phyloP scores from a whole-genome alignment of 495 filamentous ascomycete species.

The Aspergillus nidulans region DNA sequence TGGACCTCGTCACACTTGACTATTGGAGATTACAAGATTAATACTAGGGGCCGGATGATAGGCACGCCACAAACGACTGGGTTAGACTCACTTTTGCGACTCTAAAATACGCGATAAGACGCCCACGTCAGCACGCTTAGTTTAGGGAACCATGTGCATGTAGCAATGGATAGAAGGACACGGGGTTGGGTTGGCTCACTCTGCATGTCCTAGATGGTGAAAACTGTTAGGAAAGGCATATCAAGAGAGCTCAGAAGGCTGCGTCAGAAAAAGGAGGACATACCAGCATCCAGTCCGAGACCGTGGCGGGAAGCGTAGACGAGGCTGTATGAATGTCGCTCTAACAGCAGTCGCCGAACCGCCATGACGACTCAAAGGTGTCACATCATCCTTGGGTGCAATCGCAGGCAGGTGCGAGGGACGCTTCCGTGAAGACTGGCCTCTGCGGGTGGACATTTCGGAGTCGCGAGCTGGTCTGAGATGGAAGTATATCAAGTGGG shows the following conservation, averaged over 20 bases:
- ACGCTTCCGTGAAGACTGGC: constrained; percentile 32
- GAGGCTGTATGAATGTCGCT: constrained; percentile 32
- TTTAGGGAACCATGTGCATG: neutral
- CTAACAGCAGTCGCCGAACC: constrained; percentile 15
- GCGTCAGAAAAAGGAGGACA: constrained; percentile 17
- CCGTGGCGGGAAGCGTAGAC: constrained; percentile 48
- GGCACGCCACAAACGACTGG: neutral
- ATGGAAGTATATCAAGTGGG: constrained; percentile 4
- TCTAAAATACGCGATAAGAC: constrained; percentile 25
- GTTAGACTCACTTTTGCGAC: constrained; percentile 45
- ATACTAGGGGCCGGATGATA: constrained; percentile 7
- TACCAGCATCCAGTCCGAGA: constrained; percentile 53
- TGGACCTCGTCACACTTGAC: constrained; percentile 52
- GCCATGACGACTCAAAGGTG: constrained; percentile 1
- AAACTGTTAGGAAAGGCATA: constrained; percentile 2
- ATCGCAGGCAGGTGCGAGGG: constrained; percentile 42
- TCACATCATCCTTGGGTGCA: constrained; percentile 43
- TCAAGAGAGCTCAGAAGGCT: constrained; percentile 8
- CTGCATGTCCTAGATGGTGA: constrained; percentile 41
- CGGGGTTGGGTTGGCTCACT: too few relatives aligned
- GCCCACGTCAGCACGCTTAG: constrained; percentile 14
- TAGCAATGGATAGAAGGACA: constrained; percentile 1
- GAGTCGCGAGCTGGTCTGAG: constrained; percentile 35
- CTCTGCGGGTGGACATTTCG: constrained; percentile 35
- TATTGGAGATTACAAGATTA: constrained; percentile 13